Evolutionary conservation across 164 flowering plant species (phyloP).

Genomic region (Chloranthus sessilifolius): DNA sequence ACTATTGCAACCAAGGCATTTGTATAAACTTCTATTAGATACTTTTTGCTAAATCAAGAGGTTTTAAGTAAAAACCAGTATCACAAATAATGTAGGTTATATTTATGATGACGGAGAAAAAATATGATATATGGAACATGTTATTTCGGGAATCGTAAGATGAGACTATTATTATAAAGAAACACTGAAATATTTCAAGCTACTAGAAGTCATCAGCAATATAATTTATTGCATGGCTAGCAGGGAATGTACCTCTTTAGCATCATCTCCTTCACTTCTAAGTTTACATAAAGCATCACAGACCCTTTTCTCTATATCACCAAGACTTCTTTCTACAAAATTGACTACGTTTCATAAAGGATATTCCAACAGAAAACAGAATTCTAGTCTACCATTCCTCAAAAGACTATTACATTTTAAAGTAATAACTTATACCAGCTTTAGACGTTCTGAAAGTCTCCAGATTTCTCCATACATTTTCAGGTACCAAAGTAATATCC

Average conservation of each 20-base stretch:
- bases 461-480: conserved; percentile 62
- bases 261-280: conserved; percentile 52
- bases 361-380: background rate
- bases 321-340: conserved; percentile 39
- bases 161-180: background rate
- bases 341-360: background rate
- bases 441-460: conserved; percentile 52
- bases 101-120: background rate
- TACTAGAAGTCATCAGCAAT: background rate
- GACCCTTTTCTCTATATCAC: conserved; percentile 54
- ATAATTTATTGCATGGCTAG: conserved; percentile 1
- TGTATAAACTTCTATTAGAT: too few species aligned
- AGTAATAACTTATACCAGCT: conserved; percentile 39
- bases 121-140: background rate
- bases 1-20: too few species aligned
- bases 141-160: background rate
- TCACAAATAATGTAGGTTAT: too few species aligned
- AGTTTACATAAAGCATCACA: conserved; percentile 72
- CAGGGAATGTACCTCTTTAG: conserved; percentile 56
- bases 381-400: background rate
- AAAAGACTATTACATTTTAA: background rate
- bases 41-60: too few species aligned
- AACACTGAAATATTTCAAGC: background rate
- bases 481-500: conserved; percentile 75
- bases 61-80: too few species aligned